phyloP scores from a whole-genome alignment of 1,284 basidiomycete genomes.

The Ganoderma sinense region DNA sequence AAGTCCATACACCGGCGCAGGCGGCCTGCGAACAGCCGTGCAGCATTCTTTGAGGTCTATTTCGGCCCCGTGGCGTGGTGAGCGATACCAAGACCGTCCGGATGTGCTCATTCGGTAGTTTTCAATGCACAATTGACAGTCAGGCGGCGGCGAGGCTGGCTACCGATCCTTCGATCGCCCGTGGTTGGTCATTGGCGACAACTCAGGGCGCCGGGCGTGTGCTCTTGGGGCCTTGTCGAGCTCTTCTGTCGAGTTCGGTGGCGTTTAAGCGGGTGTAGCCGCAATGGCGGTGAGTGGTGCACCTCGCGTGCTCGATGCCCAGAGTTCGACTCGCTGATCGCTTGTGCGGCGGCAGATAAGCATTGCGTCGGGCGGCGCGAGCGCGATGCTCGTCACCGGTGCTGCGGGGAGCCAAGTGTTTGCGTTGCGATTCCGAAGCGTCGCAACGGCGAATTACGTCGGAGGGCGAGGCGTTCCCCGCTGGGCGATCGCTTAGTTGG shows the following conservation, averaged over 20 bases:
- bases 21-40: neutral
- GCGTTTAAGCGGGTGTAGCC: constrained; percentile 20
- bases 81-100: neutral
- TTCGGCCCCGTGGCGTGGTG: neutral
- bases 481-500: neutral
- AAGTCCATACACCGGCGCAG: neutral
- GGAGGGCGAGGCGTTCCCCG: neutral
- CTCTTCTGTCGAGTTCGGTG: constrained; percentile 5
- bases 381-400: neutral
- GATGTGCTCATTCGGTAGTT: neutral
- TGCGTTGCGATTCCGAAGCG: constrained; percentile 5
- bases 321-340: neutral
- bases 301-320: neutral
- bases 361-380: neutral
- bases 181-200: neutral
- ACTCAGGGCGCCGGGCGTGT: neutral
- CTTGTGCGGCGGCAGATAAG: neutral
- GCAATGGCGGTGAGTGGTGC: neutral
- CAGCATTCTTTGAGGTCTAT: neutral
- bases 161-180: neutral
- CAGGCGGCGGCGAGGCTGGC: neutral
- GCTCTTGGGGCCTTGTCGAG: neutral
- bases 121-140: neutral
- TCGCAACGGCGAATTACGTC: neutral
- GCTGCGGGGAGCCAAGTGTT: neutral